Evolutionary conservation across 106 monocot species (phyloP), one percentile per base, ranked within the genome.

Genomic region (Dendrobium catenatum): DNA sequence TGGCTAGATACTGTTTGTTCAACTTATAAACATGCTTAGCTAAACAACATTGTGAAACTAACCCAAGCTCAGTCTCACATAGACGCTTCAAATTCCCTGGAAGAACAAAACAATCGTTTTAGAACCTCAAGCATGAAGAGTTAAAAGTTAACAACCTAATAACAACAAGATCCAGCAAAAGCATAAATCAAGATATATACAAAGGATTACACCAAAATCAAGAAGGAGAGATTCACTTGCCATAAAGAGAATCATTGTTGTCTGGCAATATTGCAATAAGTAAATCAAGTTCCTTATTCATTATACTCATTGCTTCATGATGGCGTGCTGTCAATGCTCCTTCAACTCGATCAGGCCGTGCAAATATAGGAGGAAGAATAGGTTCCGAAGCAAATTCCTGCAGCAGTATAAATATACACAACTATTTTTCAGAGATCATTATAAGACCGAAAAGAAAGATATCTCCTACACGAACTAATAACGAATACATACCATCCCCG

Each of bases 1-100:
- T 94, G 20, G 94, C 91, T 5, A 94, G 82, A 44, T 88, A 91
- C 58, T 94, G 91, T 17, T 84, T 87, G 77, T 78, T 83, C 16
- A 77, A 80, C 83, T 85, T 89, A 76, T 82, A 86, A 16, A 91
- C 89, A 83, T 94, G 81, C 42, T 86, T 89, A 7, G 87, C 87
- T 17, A 91, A 82, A 77, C 94, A 94, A 58, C 94, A 94, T 67
- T 94, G 94, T 6, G 94, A 86, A 54, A 94, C 87, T 58, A 94
- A 55, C 87, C 91, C 93, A 74, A 93, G 68, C 43, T 91, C 93
- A 18, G 91, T 93, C 83, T 93, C 90, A 75, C 93, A 93, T 79
- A 89, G 89, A 43, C 89, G 56, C 67, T 93, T 93, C 9, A 93
- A 51, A 75, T 93, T 89, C 16, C 93, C 93, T 94, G 70, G 13